Base-by-base conservation (phyloP, 1,284 basidiomycete species). In the Wolfiporia cocos region DNA sequence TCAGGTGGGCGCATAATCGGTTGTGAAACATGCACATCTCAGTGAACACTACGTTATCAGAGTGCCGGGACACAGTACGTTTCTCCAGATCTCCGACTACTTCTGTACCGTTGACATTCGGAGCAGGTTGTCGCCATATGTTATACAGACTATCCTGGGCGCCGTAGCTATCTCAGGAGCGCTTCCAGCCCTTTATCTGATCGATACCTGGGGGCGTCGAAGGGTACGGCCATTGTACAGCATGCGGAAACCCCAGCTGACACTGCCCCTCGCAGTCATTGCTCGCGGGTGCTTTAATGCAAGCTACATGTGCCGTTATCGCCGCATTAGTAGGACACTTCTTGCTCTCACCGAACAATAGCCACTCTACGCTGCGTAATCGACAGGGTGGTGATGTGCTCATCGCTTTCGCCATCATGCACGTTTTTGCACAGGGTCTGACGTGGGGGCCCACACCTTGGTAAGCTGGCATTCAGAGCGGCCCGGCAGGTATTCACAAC, bases 361-460 rank as follows among this genome's bases (percentile, higher is more conserved):
- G 63, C 1, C 61, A 67, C 19, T 71, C 84, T 20, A 77, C 76
- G 0, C 24, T 48, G 4, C 70, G 76, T 17, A 79, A 84, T 47
- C 76, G 70, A 46, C 65, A 66, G 50, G 78, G 82, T 45, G 80
- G 80, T 37, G 74, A 81, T 49, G 71, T 74, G 0, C 64, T 86
- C 30, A 84, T 86, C 51, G 78, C 86, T 0, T 88, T 89, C 55
- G 86, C 85, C 2, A 76, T 88, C 22, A 61, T 89, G 26, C 86
- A 89, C 48, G 78, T 89, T n/a, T 74, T 81, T 49, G 74, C 73
- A n/a, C 89, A 76, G 64, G 74, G 73, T 1, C 69, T 82, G 46
- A 83, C 83, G 68, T 88, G 82, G 82, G 85, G 82, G 2, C 76
- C 80, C 3, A 77, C 76, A 11, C 84, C 59, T 29, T 62, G 58